A percentile compares a stretch with the other conserved stretches of the same genome.
These are phyloP conservation scores for Handroanthus guayacan DNA, from an alignment of 257 asterid species.

Conservation along the genomic window DNA sequence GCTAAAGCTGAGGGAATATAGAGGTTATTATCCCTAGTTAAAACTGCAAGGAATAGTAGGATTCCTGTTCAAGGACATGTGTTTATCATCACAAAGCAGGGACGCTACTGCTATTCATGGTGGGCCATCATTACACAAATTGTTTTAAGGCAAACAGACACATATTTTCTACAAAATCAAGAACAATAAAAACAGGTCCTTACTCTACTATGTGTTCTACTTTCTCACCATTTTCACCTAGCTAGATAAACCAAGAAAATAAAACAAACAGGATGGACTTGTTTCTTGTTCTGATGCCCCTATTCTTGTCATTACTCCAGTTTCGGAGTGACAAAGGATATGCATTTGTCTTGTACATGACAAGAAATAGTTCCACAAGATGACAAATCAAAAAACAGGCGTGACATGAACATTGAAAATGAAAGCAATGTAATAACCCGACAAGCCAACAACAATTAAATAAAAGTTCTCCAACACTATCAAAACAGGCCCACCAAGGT, in stretches of 20 bases:
- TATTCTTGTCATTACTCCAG: slow-evolving; percentile 35
- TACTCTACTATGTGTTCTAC: background rate
- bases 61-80: slow-evolving; percentile 36
- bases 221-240: slow-evolving; percentile 3
- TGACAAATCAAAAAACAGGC: slow-evolving; percentile 56
- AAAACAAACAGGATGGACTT: slow-evolving; percentile 13
- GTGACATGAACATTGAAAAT: slow-evolving; percentile 63
- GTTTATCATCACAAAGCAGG: slow-evolving; percentile 26
- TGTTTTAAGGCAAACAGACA: slow-evolving; percentile 20
- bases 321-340: slow-evolving; percentile 37
- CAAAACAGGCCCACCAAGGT: slow-evolving; percentile 65
- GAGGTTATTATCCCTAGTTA: no score
- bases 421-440: slow-evolving; percentile 62
- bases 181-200: background rate
- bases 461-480: slow-evolving; percentile 64
- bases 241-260: slow-evolving; percentile 20
- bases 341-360: slow-evolving; percentile 26
- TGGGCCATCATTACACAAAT: slow-evolving; percentile 21
- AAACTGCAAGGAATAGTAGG: slow-evolving; percentile 13
- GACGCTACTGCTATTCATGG: slow-evolving; percentile 22
- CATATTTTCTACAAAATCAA: background rate
- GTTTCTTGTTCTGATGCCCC: slow-evolving; percentile 26
- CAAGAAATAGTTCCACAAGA: slow-evolving; percentile 42
- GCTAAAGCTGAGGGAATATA: no score
- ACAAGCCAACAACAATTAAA: slow-evolving; percentile 64